phyloP scores from a whole-genome alignment of 1,139 yeast species.

The Blastobotrys capitulatus region DNA sequence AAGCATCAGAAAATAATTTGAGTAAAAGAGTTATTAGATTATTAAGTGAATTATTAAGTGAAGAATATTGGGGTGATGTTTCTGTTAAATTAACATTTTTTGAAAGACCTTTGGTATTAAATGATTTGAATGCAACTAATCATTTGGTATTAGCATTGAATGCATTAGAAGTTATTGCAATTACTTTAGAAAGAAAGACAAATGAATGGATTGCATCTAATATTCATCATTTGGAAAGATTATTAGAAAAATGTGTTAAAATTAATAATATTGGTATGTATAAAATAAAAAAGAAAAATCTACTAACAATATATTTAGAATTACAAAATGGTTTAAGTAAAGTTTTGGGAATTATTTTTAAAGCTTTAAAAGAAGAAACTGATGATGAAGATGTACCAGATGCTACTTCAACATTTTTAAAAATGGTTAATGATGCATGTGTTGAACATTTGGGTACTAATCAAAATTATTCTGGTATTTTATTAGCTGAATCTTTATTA shows the following conservation, averaged over 20 bases:
- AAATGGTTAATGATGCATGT: constrained; percentile 59
- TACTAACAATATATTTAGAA: constrained; percentile 6
- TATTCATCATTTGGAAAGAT: constrained; percentile 57
- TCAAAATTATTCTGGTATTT: constrained; percentile 88
- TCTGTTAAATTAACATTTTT: constrained; percentile 77
- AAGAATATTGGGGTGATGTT: constrained; percentile 80
- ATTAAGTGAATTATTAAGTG: constrained; percentile 64
- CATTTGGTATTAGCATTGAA: constrained; percentile 73
- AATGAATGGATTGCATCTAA: constrained; percentile 73
- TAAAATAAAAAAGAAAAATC: constrained; percentile 23
- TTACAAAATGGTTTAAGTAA: constrained; percentile 64
- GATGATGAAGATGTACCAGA: constrained; percentile 45
- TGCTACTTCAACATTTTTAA: constrained; percentile 56
- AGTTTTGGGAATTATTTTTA: constrained; percentile 60
- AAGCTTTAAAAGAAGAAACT: constrained; percentile 21
- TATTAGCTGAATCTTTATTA: constrained; percentile 77
- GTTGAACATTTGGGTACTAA: constrained; percentile 73
- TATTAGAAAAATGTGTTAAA: constrained; percentile 76
- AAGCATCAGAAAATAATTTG: constrained; percentile 77
- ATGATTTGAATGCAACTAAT: constrained; percentile 59
- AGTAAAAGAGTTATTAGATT: constrained; percentile 79
- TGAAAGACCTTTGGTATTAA: constrained; percentile 75
- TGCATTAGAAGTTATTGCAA: constrained; percentile 86
- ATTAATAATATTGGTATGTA: constrained; percentile 54
- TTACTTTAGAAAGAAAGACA: constrained; percentile 72